Base-by-base conservation (phyloP, 2,329 filamentous ascomycete species). In the Ceratocystis alfenasii region DNA sequence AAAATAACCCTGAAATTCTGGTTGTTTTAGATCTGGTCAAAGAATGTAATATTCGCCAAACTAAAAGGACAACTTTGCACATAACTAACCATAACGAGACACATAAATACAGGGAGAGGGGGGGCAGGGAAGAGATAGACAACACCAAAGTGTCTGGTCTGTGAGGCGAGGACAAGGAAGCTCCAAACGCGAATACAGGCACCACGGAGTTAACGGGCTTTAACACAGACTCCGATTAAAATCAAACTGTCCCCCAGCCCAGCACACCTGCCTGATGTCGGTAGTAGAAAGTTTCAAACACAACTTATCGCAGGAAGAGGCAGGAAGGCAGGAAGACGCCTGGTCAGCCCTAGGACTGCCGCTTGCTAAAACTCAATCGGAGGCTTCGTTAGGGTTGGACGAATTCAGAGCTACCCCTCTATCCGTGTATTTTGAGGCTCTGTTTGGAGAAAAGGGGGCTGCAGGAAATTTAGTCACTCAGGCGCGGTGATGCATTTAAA, bases 391-490 rank as follows among this genome's bases (percentile, higher is more conserved):
- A 50, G 48, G 48, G 48, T 20, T 50, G n/a, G n/a, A 3, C 3
- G 20, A 12, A 5, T 50, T 7, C 48, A 22, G 48, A 3, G n/a
- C 7, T 20, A 25, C 20, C 20, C 50, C 7, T 8, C 25, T 12
- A 3, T 17, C 15, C n/a, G 15, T 41, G 12, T 15, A 41, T 17
- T 3, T 30, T 57, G 25, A 57, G 53, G 28, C 53, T 57, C 53
- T 57, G 53, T 25, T 57, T 25, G 48, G 45, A 22, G 8, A 55
- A 57, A 57, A 33, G 53, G 53, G 53, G 53, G 53, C 22, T 57
- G 28, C 5, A 57, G 53, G 15, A 20, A 30, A 12, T 5, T 15
- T 41, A 41, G 36, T 41, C 10, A 12, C 12, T 4, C 36, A 41
- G 3, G 12, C 36, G 3, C 36, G 3, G 36, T 15, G 15, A 17